phyloP scores from a whole-genome alignment of 768 basidiomycete genomes.

The Lentinula boryana region DNA sequence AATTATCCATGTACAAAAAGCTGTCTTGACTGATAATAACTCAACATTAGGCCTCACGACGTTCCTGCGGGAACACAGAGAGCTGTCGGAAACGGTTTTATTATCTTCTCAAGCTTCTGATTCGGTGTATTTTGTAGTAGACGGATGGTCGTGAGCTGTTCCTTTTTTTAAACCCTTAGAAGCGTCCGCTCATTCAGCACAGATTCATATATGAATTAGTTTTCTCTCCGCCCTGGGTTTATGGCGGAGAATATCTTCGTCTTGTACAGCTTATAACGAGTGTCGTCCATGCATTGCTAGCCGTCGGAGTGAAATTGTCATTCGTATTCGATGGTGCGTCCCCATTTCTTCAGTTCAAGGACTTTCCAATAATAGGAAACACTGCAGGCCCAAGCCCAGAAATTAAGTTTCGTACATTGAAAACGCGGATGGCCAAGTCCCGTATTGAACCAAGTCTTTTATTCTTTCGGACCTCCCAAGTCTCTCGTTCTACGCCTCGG shows the following conservation, averaged over 20 bases:
- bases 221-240: constrained; percentile 73
- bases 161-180: constrained; percentile 7
- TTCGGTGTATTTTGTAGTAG: constrained; percentile 57
- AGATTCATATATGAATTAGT: constrained; percentile 77
- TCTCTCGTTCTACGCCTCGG: constrained; percentile 55
- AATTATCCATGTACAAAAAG: too few species aligned
- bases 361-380: constrained; percentile 6
- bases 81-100: constrained; percentile 30
- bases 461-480: constrained; percentile 75
- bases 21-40: not conserved
- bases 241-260: constrained; percentile 72
- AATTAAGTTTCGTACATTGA: constrained; percentile 67
- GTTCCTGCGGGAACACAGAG: constrained; percentile 44
- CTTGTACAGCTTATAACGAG: constrained; percentile 42
- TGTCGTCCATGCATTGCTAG: constrained; percentile 63
- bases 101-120: constrained; percentile 13
- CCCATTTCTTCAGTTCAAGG: not conserved
- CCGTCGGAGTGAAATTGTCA: constrained; percentile 53
- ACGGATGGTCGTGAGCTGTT: constrained; percentile 80
- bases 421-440: constrained; percentile 51
- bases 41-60: constrained; percentile 34
- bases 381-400: constrained; percentile 57
- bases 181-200: constrained; percentile 1
- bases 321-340: constrained; percentile 79
- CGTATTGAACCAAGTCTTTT: constrained; percentile 58